Evolutionary conservation across 108 stramenopile genomes (phyloP).

Genomic region (Pseudonitzschia multiseries): DNA sequence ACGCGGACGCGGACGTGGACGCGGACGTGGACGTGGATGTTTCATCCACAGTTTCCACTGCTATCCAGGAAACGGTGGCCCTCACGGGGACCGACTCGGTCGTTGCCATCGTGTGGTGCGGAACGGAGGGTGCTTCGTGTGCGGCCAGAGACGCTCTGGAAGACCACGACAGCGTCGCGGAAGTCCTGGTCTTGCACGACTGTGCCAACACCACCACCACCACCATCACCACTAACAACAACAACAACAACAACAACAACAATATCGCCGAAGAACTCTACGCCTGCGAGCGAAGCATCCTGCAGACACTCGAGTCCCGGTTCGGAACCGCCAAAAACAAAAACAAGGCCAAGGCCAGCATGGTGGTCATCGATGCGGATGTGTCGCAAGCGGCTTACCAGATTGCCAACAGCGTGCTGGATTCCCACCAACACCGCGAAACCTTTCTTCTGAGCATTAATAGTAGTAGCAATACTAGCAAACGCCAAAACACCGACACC

Average conservation of each 20-base stretch:
- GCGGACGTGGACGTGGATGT: too few species aligned
- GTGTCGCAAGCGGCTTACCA: conserved; percentile 25
- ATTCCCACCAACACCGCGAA: neutral
- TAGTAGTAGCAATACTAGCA: too few species aligned
- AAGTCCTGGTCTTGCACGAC: conserved; percentile 24
- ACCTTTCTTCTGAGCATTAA: neutral
- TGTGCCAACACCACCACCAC: neutral
- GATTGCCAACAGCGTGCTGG: conserved; percentile 31
- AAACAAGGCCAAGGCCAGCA: conserved; percentile 17
- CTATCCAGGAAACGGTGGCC: conserved; percentile 1
- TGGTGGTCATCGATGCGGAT: conserved; percentile 34
- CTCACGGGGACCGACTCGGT: neutral
- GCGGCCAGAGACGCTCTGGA: conserved; percentile 2
- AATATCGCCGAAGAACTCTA: conserved; percentile 13
- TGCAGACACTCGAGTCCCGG: neutral
- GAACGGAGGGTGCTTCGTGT: conserved; percentile 16
- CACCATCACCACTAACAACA: too few species aligned
- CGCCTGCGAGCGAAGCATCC: conserved; percentile 41
- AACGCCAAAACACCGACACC: too few species aligned
- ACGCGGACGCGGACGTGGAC: too few species aligned
- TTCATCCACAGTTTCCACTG: too few species aligned
- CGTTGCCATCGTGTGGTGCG: conserved; percentile 33
- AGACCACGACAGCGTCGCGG: neutral
- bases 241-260: neutral
- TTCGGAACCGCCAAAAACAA: neutral